Evolutionary conservation across 164 flowering plant genomes (phyloP).

Genomic region (Annona cherimola): DNA sequence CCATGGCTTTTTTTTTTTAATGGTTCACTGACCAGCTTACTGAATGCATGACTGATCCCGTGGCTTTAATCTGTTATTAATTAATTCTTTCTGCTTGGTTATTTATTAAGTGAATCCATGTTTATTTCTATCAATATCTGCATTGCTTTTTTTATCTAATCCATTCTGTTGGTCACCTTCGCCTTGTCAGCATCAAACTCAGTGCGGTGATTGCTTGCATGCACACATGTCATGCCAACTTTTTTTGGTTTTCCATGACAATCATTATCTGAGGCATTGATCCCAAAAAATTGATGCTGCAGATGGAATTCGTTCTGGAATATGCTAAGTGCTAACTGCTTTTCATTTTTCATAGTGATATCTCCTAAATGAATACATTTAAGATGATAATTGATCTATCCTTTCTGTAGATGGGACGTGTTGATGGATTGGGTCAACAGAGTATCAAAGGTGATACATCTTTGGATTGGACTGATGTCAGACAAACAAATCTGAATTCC

Average conservation of each 20-base stretch:
- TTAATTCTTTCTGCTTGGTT: too few species aligned
- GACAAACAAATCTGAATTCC: conserved; percentile 34
- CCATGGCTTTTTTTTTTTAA: too few species aligned
- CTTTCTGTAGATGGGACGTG: conserved; percentile 66
- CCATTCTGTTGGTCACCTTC: too few species aligned
- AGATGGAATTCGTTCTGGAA: not conserved
- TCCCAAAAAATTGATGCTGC: not conserved
- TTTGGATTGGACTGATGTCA: conserved; percentile 72
- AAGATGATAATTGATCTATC: not conserved
- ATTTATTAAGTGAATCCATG: too few species aligned
- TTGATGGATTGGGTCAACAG: conserved; percentile 68
- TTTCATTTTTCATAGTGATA: not conserved
- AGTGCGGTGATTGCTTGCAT: too few species aligned
- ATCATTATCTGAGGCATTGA: not conserved
- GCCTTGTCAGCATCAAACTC: too few species aligned
- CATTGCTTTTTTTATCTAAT: too few species aligned
- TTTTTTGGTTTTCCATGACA: not conserved
- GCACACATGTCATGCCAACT: not conserved
- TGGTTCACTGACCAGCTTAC: too few species aligned
- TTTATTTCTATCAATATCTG: too few species aligned
- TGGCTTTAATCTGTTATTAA: too few species aligned
- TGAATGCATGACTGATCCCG: too few species aligned
- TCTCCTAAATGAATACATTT: not conserved
- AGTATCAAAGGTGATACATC: conserved; percentile 46
- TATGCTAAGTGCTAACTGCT: not conserved